Conservation (phyloP, 2,329 filamentous ascomycete species). For the Arthrobotrys musiformis region DNA sequence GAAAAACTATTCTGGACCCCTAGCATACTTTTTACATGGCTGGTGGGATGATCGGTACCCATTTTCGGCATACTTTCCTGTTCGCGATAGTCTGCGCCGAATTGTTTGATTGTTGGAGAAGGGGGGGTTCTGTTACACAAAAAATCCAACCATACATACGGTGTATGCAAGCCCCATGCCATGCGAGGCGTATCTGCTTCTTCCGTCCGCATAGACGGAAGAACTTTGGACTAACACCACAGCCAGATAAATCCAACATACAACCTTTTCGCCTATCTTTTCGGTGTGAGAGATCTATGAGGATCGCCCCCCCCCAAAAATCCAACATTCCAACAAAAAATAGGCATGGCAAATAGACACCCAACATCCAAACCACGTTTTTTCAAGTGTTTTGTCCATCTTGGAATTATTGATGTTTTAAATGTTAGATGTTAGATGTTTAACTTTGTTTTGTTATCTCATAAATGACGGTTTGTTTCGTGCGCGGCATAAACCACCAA, state of each 20-base stretch:
- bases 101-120: not conserved
- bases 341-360: not conserved
- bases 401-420: not conserved
- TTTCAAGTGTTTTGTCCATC: not conserved
- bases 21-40: no score
- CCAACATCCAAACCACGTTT: constrained; percentile 11
- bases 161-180: not conserved
- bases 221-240: not conserved
- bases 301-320: not conserved
- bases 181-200: not conserved
- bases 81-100: not conserved
- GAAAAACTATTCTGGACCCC: not conserved
- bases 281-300: not conserved
- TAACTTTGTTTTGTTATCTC: not conserved
- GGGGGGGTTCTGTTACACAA: constrained; percentile 8
- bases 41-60: not conserved
- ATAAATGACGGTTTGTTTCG: not conserved
- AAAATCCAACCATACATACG: not conserved
- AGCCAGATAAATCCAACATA: not conserved
- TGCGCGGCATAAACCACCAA: no score
- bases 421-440: not conserved
- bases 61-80: not conserved
- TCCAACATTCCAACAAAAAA: not conserved
- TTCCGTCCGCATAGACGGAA: not conserved
- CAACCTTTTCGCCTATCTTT: not conserved